phyloP scores from a whole-genome alignment of 306 rosid genomes.

The Quercus engelmannii region DNA sequence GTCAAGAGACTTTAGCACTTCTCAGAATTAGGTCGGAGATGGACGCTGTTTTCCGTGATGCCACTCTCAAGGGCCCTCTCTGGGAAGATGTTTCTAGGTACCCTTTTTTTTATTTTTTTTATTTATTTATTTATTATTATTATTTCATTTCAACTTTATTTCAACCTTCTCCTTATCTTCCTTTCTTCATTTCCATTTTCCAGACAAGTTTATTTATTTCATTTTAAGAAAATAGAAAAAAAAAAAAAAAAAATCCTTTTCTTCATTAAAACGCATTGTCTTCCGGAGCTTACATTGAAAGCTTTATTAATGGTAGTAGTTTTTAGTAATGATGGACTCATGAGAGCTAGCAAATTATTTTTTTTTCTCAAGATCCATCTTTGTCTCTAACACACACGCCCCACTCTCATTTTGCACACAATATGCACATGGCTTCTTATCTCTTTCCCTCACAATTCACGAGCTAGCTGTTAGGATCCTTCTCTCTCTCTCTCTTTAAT shows the following conservation, averaged over 20 bases:
- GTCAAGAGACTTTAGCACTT: constrained; percentile 45
- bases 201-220: background rate
- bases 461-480: constrained; percentile 12
- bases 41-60: constrained; percentile 45
- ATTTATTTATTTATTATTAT: no score
- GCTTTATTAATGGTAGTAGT: background rate
- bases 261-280: constrained; percentile 2
- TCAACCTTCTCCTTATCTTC: background rate
- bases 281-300: background rate
- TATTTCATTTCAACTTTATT: background rate
- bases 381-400: no score
- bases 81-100: constrained; percentile 58
- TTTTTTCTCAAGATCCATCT: background rate
- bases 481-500: background rate
- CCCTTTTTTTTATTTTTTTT: background rate
- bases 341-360: background rate
- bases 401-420: background rate
- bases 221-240: background rate
- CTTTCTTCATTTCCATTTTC: background rate
- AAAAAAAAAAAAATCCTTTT: background rate
- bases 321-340: background rate
- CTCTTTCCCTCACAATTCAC: constrained; percentile 34
- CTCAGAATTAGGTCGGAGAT: constrained; percentile 48
- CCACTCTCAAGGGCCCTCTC: constrained; percentile 47
- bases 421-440: constrained; percentile 26